These are phyloP conservation scores for Euphorbia lathyris DNA, from an alignment of 345 rosid genomes.

Conservation along the genomic window DNA sequence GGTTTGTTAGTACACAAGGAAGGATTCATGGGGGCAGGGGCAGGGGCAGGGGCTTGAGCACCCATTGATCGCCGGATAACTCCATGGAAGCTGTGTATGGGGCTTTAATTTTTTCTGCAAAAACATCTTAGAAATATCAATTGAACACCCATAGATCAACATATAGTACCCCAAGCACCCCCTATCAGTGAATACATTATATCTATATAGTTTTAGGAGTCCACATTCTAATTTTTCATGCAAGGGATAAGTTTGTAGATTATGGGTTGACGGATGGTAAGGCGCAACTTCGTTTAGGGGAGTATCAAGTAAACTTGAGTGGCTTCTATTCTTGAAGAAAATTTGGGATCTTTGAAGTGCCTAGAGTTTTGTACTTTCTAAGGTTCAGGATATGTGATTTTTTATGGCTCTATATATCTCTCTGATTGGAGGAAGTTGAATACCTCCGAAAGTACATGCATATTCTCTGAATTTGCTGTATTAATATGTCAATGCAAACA, in stretches of 20 bases:
- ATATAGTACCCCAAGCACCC: too few relatives aligned
- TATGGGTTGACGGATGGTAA: neutral
- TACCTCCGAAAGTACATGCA: too few relatives aligned
- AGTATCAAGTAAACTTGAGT: neutral
- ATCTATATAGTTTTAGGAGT: neutral
- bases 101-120: too few relatives aligned
- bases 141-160: too few relatives aligned
- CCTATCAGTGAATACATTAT: too few relatives aligned
- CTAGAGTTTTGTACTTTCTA: too few relatives aligned
- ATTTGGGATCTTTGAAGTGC: neutral
- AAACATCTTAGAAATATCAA: too few relatives aligned
- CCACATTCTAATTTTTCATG: neutral
- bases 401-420: neutral
- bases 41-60: too few relatives aligned
- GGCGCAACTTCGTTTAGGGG: neutral
- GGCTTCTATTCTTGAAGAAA: neutral
- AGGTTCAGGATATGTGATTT: too few relatives aligned
- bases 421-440: neutral
- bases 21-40: too few relatives aligned
- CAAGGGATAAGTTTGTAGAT: neutral
- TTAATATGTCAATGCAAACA: constrained; percentile 20
- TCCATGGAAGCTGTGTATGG: too few relatives aligned
- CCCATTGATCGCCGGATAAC: too few relatives aligned
- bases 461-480: neutral
- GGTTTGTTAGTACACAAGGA: neutral